Conservation (phyloP, 139 green algal species). For the Chlamydomonas sp. region DNA sequence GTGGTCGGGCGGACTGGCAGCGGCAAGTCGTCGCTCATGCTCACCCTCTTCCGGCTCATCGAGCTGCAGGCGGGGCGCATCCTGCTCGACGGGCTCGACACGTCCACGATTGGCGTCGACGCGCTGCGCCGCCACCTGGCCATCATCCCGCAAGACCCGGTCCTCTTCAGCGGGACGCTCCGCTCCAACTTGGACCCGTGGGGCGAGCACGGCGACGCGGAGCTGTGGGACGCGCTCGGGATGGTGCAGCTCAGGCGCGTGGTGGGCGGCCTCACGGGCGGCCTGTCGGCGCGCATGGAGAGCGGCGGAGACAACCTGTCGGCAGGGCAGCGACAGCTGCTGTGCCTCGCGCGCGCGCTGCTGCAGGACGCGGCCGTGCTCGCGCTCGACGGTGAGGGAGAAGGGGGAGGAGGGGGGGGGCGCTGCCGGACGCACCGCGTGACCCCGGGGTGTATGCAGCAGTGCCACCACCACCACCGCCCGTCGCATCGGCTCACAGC, state of each 20-base stretch:
- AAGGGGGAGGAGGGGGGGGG: too few species aligned
- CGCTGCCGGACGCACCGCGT: too few species aligned
- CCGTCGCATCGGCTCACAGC: too few species aligned
- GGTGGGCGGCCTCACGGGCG: slow-evolving; percentile 35
- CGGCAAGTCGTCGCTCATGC: slow-evolving; percentile 72
- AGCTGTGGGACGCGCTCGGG: slow-evolving; percentile 59
- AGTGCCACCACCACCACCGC: too few species aligned
- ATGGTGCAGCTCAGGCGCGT: slow-evolving; percentile 52
- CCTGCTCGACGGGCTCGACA: slow-evolving; percentile 66
- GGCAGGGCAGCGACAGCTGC: slow-evolving; percentile 61
- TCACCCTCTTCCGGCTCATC: slow-evolving; percentile 79
- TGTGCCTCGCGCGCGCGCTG: slow-evolving; percentile 73
- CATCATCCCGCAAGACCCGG: slow-evolving; percentile 76
- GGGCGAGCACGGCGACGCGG: slow-evolving; percentile 35
- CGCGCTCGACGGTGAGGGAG: slow-evolving; percentile 67
- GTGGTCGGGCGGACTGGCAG: slow-evolving; percentile 71
- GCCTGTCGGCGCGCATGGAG: slow-evolving; percentile 41
- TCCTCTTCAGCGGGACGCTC: slow-evolving; percentile 75
- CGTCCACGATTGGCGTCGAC: slow-evolving; percentile 53
- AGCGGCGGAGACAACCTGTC: slow-evolving; percentile 54
- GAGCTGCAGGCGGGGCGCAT: slow-evolving; percentile 56
- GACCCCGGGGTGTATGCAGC: too few species aligned
- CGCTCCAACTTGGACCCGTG: slow-evolving; percentile 58
- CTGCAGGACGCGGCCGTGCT: slow-evolving; percentile 51
- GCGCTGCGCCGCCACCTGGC: slow-evolving; percentile 63